Percentiles rank a stretch among this genome's conserved stretches.
phyloP scores from a whole-genome alignment of 306 rosid species.

The Cucurbita moschata region DNA sequence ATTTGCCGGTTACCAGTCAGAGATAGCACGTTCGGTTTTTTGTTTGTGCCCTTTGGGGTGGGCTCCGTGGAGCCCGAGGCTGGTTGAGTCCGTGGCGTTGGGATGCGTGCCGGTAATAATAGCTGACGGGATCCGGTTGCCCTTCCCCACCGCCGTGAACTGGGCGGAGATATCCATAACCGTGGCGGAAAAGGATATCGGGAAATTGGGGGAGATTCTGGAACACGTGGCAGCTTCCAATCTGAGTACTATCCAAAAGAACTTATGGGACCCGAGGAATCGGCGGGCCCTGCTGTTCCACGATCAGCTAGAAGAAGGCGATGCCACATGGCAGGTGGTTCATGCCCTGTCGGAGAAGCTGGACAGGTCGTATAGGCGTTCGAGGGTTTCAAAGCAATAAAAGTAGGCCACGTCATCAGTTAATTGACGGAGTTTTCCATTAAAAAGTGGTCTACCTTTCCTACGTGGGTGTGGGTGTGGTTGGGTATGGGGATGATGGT shows the following conservation, averaged over 20 bases:
- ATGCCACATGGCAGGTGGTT: slow-evolving; percentile 86
- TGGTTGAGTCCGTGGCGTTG: slow-evolving; percentile 65
- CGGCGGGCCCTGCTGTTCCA: slow-evolving; percentile 50
- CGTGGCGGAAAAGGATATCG: slow-evolving; percentile 74
- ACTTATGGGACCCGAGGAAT: slow-evolving; percentile 44
- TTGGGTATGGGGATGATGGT: not conserved
- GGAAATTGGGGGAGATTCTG: slow-evolving; percentile 35
- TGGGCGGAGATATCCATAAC: slow-evolving; percentile 74
- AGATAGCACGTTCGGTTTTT: slow-evolving; percentile 63
- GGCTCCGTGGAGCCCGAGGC: slow-evolving; percentile 99
- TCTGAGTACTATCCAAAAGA: slow-evolving; percentile 43
- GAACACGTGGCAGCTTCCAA: slow-evolving; percentile 77
- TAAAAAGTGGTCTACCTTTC: not conserved
- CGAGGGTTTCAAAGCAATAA: slow-evolving; percentile 32
- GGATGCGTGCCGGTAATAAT: slow-evolving; percentile 89
- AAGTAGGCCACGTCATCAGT: slow-evolving; percentile 4
- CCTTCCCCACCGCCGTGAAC: slow-evolving; percentile 38
- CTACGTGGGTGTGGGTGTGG: slow-evolving; percentile 5
- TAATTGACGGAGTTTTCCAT: not conserved
- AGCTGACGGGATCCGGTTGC: slow-evolving; percentile 70
- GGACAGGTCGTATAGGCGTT: slow-evolving; percentile 32
- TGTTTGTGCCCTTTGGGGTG: slow-evolving; percentile 87
- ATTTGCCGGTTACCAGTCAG: slow-evolving; percentile 78
- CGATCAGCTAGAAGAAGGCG: slow-evolving; percentile 39
- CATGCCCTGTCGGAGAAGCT: slow-evolving; percentile 28